Base-by-base conservation (phyloP, 2,329 filamentous ascomycete species). In the Plectosphaerella cucumerina region DNA sequence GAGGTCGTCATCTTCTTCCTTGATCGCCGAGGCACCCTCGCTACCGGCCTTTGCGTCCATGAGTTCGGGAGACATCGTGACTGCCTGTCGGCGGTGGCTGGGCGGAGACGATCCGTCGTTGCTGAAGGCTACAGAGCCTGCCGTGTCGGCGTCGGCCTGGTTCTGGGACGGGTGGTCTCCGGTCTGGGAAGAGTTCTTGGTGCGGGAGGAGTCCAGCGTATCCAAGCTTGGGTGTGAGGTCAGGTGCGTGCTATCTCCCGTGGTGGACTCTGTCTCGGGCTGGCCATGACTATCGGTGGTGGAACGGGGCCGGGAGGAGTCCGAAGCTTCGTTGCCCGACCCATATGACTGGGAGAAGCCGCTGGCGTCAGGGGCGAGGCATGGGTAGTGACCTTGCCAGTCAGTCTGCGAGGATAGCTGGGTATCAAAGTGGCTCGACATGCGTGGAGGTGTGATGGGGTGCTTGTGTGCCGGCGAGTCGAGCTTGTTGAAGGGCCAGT, bases 201-300 rank as follows among this genome's bases (percentile, higher is more conserved):
- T 66, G 46, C 70, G 68, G 44, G 70, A 69, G 18, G 74, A 58
- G 34, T 70, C 72, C 37, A 75, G 60, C 11, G 71, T 69, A 54
- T 75, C 71, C 10, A 71, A 56, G 50, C 63, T 58, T 33, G 65
- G 67, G 33, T 65, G 68, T 44, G 70, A 69, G 52, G 56, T 61
- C 34, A 71, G 58, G 11, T 69, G 64, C 4, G 71, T 68, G 48
- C 52, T 60, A 33, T 61, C 49, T 58, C 66, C 60, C 80, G 86
- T 77, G 60, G 86, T 82, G 6, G 85, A 82, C 53, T 87, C 88
- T 57, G 90, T 74, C 26, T 83, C 82, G 44, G 90, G 75, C 26
- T 78, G 73, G 62, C 65, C 67, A 46, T 62, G 65, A 34, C 67
- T 62, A 45, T 62, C 63, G 52, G 64, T 65, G 52, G 66, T 62